A percentile compares a stretch with the other conserved stretches of the same genome.
Conservation (phyloP, 2,329 filamentous ascomycete species). For the Erysiphe neolycopersici region DNA sequence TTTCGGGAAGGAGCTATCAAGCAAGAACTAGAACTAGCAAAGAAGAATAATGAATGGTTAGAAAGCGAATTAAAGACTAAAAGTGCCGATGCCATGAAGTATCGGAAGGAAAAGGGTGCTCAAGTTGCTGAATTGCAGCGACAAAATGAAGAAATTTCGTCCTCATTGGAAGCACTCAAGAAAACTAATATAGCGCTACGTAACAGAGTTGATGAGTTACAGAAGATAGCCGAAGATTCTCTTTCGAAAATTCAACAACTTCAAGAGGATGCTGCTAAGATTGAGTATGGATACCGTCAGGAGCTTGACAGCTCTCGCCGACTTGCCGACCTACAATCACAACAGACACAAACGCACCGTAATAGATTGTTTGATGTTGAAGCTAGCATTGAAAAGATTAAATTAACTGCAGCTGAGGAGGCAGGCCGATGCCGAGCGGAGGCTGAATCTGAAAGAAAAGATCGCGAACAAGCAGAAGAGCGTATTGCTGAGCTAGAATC, state of each 20-base stretch:
- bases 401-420: slow-evolving; percentile 34
- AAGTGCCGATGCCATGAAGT: slow-evolving; percentile 61
- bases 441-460: slow-evolving; percentile 27
- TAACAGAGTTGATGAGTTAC: slow-evolving; percentile 55
- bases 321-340: slow-evolving; percentile 57
- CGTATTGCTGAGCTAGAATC: slow-evolving; percentile 38
- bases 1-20: slow-evolving; percentile 76
- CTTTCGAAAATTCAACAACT: slow-evolving; percentile 61
- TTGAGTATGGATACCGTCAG: slow-evolving; percentile 65
- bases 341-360: slow-evolving; percentile 46
- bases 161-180: slow-evolving; percentile 49
- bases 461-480: slow-evolving; percentile 32
- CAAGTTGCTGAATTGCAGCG: slow-evolving; percentile 73
- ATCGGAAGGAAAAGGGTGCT: slow-evolving; percentile 80
- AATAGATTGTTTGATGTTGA: slow-evolving; percentile 45
- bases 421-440: slow-evolving; percentile 25
- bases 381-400: slow-evolving; percentile 27
- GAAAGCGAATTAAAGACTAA: slow-evolving; percentile 81
- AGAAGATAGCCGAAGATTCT: slow-evolving; percentile 66
- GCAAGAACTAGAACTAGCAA: slow-evolving; percentile 71
- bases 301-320: slow-evolving; percentile 62
- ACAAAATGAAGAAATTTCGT: slow-evolving; percentile 59
- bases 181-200: slow-evolving; percentile 59
- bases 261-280: slow-evolving; percentile 54
- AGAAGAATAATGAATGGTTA: slow-evolving; percentile 80